These are phyloP conservation scores for Cyamopsis tetragonoloba DNA, from an alignment of 306 rosid species.

Conservation along the genomic window DNA sequence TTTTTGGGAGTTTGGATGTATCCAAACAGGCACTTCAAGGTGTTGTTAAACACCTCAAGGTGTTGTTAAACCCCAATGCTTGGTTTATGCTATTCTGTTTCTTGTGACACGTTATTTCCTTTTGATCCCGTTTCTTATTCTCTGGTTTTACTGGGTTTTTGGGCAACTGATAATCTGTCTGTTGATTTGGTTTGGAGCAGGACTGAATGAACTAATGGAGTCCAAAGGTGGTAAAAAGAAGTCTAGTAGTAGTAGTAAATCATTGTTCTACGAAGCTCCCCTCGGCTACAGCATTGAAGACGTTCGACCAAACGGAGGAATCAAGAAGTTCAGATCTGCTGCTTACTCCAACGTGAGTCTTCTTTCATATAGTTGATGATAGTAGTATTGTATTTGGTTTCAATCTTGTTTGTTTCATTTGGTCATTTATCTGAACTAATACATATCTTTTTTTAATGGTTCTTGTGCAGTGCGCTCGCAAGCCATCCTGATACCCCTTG, in stretches of 20 bases:
- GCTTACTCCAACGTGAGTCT: constrained; percentile 78
- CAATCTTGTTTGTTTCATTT: not conserved
- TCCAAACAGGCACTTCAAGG: too few species aligned
- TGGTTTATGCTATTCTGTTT: too few species aligned
- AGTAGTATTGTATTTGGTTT: not conserved
- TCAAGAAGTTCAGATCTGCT: constrained; percentile 88
- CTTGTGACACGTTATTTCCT: not conserved
- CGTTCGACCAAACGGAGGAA: constrained; percentile 81
- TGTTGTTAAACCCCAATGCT: too few species aligned
- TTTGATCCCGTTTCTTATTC: not conserved
- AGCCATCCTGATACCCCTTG: constrained; percentile 63
- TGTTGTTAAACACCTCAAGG: too few species aligned
- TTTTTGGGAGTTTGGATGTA: too few species aligned
- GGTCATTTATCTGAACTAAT: not conserved
- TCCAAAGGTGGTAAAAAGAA: constrained; percentile 77
- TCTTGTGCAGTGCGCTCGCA: constrained; percentile 79
- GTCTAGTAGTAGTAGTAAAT: constrained; percentile 68
- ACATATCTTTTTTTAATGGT: not conserved
- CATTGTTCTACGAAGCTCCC: constrained; percentile 76
- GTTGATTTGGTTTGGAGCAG: constrained; percentile 11
- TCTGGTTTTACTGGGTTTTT: not conserved
- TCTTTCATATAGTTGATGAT: not conserved
- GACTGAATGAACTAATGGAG: constrained; percentile 74
- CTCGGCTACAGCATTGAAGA: constrained; percentile 89
- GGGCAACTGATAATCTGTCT: not conserved